Conservation (phyloP, 805 yeast species). For the Myxozyma geophila region DNA sequence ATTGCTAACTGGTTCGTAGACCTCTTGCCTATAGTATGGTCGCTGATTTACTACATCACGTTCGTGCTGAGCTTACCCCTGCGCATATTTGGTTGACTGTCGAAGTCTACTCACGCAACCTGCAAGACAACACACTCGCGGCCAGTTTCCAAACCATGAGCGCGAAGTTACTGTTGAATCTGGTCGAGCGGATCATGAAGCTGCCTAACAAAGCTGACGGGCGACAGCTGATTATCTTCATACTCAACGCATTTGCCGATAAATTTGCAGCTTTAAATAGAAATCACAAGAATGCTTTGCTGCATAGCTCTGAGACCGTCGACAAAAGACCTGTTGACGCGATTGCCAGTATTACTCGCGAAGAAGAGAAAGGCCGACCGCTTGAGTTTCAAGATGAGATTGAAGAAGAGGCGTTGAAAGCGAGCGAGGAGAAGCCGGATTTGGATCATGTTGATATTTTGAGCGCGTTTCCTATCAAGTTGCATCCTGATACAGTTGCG, state of each 20-base stretch:
- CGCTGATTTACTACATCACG: conserved; percentile 93
- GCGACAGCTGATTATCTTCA: conserved; percentile 79
- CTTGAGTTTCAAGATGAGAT: conserved; percentile 29
- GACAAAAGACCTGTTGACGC: conserved; percentile 36
- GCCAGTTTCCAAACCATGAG: conserved; percentile 95
- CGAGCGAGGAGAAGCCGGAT: conserved; percentile 19
- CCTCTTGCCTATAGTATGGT: conserved; percentile 94
- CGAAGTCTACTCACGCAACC: conserved; percentile 73
- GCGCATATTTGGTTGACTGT: conserved; percentile 89
- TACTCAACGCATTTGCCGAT: conserved; percentile 85
- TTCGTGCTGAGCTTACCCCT: conserved; percentile 78
- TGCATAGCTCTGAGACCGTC: conserved; percentile 24
- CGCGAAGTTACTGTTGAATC: conserved; percentile 82
- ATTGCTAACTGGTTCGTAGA: conserved; percentile 12
- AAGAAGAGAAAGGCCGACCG: conserved; percentile 38
- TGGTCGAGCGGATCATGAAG: conserved; percentile 86
- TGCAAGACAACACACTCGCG: conserved; percentile 81
- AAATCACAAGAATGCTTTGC: conserved; percentile 54
- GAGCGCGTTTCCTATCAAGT: conserved; percentile 63
- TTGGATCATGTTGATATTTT: conserved; percentile 48
- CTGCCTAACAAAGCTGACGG: conserved; percentile 78
- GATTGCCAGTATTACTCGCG: conserved; percentile 26
- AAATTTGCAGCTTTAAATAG: conserved; percentile 77
- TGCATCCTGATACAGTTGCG: conserved; percentile 54
- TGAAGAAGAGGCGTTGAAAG: conserved; percentile 11